phyloP scores from a whole-genome alignment of 768 basidiomycete genomes.

The Tricholoma flavovirens region DNA sequence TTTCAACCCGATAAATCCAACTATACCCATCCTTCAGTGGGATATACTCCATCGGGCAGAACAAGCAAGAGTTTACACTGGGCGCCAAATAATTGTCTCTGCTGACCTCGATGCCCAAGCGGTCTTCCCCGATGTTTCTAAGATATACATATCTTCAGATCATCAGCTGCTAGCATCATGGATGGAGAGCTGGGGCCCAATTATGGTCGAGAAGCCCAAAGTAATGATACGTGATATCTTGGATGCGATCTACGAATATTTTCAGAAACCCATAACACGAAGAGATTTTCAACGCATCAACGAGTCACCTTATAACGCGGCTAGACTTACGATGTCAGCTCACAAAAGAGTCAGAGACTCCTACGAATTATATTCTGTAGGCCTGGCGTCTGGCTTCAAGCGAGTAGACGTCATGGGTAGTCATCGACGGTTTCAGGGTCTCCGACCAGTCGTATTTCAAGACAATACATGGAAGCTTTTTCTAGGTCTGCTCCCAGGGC shows the following conservation, averaged over 20 bases:
- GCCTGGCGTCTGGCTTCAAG: slow-evolving; percentile 33
- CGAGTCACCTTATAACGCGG: slow-evolving; percentile 17
- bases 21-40: slow-evolving; percentile 33
- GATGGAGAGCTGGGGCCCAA: slow-evolving; percentile 47
- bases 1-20: slow-evolving; percentile 34
- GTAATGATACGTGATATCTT: slow-evolving; percentile 43
- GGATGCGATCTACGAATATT: slow-evolving; percentile 42
- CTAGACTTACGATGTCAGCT: slow-evolving; percentile 23
- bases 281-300: slow-evolving; percentile 25
- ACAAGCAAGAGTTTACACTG: slow-evolving; percentile 27
- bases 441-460: slow-evolving; percentile 29
- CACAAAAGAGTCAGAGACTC: slow-evolving; percentile 32
- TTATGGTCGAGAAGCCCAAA: slow-evolving; percentile 31
- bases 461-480: slow-evolving; percentile 40
- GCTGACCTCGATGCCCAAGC: slow-evolving; percentile 29
- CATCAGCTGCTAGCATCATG: slow-evolving; percentile 32
- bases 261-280: slow-evolving; percentile 36
- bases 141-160: slow-evolving; percentile 34
- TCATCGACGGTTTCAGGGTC: slow-evolving; percentile 40
- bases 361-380: slow-evolving; percentile 33
- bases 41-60: slow-evolving; percentile 35
- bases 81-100: slow-evolving; percentile 22
- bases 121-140: slow-evolving; percentile 23
- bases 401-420: slow-evolving; percentile 48
- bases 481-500: slow-evolving; percentile 38